Percentiles rank a stretch among this genome's conserved stretches.
These are phyloP conservation scores for Phlebiopsis gigantea DNA, from an alignment of 768 basidiomycete species.

Conservation along the genomic window DNA sequence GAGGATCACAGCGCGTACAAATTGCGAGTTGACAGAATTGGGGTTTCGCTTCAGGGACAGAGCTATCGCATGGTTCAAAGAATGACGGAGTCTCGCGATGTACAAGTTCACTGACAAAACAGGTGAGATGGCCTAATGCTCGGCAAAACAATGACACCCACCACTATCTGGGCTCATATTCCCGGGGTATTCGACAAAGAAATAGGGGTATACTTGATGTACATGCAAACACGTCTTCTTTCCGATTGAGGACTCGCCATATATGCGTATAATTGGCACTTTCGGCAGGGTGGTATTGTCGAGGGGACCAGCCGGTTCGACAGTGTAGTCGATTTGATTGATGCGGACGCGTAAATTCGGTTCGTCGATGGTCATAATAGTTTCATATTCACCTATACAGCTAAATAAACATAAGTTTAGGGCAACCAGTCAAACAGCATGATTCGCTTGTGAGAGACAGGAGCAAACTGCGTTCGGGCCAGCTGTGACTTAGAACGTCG, in stretches of 20 bases:
- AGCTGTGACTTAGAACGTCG: not conserved
- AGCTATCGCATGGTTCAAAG: slow-evolving; percentile 83
- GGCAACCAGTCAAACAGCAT: not conserved
- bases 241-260: slow-evolving; percentile 73
- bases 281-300: slow-evolving; percentile 56
- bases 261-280: slow-evolving; percentile 83
- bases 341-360: slow-evolving; percentile 36
- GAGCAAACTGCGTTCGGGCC: not conserved
- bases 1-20: slow-evolving; percentile 70
- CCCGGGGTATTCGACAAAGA: slow-evolving; percentile 79
- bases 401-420: not conserved
- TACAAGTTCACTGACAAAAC: slow-evolving; percentile 59
- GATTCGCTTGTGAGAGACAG: not conserved
- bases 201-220: slow-evolving; percentile 93
- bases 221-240: slow-evolving; percentile 82
- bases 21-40: slow-evolving; percentile 48
- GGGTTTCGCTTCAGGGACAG: slow-evolving; percentile 75
- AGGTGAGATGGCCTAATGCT: not conserved
- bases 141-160: slow-evolving; percentile 27
- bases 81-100: slow-evolving; percentile 60
- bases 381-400: slow-evolving; percentile 9
- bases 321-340: slow-evolving; percentile 59
- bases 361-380: slow-evolving; percentile 4
- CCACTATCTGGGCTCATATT: slow-evolving; percentile 60
- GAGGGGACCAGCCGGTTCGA: slow-evolving; percentile 53